Evolutionary conservation across 164 flowering plant species (phyloP), one percentile per base, ranked within the genome.

Genomic region (Annona squamosa): DNA sequence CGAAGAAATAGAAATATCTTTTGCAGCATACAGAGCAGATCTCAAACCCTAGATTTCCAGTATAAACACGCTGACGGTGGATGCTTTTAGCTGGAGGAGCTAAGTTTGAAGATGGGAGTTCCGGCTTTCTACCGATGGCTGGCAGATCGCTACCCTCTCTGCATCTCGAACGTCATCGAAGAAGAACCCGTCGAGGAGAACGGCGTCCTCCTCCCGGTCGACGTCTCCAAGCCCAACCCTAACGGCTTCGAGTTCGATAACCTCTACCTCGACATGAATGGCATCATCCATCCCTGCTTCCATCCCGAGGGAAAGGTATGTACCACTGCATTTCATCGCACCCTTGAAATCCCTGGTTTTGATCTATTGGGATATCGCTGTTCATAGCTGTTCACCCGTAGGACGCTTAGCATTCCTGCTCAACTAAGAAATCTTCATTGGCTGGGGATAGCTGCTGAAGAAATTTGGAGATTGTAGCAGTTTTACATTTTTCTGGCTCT

Each of bases 91-190:
- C 65, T 63, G 1, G 47, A 43, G 43, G 68, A 9, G 43, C 2
- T 46, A 66, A 17, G 68, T 10, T 43, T 26, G 44, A 17, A 64
- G 42, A 92, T 94, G 98, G 98, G 98, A 4, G 98, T 94, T 5
- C 98, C 98, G 0, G 96, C 98, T 62, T 93, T 93, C 70, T 93
- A 90, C 85, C 72, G 96, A 78, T 93, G 98, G 98, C 84, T 93
- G 0, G 94, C 94, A 1, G 95, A 89, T 78, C 87, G 97, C 18
- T 94, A 90, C 77, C 92, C 97, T 6, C 84, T 78, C 37, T 66
- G 90, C 4, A 86, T 94, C 75, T 70, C 65, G 46, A 96, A 94
- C 73, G 97, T 91, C 37, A 79, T 89, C 16, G 98, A 94, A 77
- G 94, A 91, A 61, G 89, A 91, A 72, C 90, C 91, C 0, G 3